Percentiles rank a stretch among this genome's conserved stretches.
These are phyloP conservation scores for Hypoxylon crocopeplum DNA, from an alignment of 495 filamentous ascomycete species.

Conservation along the genomic window DNA sequence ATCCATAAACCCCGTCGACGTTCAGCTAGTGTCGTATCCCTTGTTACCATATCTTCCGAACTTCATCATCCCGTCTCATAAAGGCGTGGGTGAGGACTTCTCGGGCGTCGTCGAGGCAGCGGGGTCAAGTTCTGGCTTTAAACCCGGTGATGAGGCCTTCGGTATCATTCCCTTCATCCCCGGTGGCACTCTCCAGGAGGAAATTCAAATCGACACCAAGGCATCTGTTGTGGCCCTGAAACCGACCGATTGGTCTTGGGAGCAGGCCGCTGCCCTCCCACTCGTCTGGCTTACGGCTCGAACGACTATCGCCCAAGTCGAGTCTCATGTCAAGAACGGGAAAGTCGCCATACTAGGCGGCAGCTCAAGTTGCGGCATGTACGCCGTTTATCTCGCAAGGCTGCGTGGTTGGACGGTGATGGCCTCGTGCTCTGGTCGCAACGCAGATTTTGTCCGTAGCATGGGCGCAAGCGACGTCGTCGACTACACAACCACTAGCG, in stretches of 20 bases:
- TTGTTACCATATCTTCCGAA: not conserved
- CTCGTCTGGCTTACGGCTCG: conserved; percentile 2
- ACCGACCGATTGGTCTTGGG: not conserved
- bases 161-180: not conserved
- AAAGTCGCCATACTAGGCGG: not conserved
- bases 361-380: not conserved
- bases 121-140: not conserved
- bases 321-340: not conserved
- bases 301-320: not conserved
- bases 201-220: not conserved
- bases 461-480: conserved; percentile 1
- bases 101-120: not conserved
- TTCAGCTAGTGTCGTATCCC: not conserved
- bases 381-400: not conserved
- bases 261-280: not conserved
- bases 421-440: not conserved
- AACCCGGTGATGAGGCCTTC: not conserved
- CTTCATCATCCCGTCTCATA: not conserved
- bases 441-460: not conserved
- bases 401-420: conserved; percentile 1
- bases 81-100: not conserved
- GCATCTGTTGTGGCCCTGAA: not conserved
- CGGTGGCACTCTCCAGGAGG: not conserved
- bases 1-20: not conserved
- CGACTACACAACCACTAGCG: not conserved